Conservation (phyloP, 1,139 yeast genomes). For the Pichia sp. region DNA sequence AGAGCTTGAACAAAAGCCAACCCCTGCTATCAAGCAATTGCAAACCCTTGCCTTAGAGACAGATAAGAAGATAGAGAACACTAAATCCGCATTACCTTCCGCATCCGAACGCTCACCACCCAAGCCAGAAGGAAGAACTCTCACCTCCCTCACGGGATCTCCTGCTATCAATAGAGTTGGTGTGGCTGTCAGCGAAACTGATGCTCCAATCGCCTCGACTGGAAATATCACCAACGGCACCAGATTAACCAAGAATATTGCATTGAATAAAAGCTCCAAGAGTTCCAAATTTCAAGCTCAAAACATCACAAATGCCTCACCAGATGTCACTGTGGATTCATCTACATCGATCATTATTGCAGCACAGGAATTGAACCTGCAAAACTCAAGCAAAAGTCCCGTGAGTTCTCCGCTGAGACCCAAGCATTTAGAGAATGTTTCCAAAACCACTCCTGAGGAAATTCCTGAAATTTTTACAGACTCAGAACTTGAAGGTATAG, state of each 20-base stretch:
- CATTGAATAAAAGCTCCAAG: conserved; percentile 30
- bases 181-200: neutral
- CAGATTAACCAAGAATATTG: conserved; percentile 37
- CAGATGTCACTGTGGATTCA: no score
- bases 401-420: no score
- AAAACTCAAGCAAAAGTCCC: no score
- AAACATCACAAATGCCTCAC: conserved; percentile 8
- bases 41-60: neutral
- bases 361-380: no score
- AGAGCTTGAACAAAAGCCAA: neutral
- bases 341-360: no score
- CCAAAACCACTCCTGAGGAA: no score
- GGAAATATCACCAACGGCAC: conserved; percentile 11
- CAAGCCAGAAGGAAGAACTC: neutral
- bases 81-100: neutral
- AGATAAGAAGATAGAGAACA: neutral
- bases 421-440: no score
- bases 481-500: no score
- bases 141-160: neutral
- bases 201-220: neutral
- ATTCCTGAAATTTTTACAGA: no score
- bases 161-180: neutral
- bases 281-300: conserved; percentile 16
- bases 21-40: neutral
- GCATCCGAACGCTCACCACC: neutral